Conservation (phyloP, 2,329 filamentous ascomycete species). For the Fusarium mundagurra region DNA sequence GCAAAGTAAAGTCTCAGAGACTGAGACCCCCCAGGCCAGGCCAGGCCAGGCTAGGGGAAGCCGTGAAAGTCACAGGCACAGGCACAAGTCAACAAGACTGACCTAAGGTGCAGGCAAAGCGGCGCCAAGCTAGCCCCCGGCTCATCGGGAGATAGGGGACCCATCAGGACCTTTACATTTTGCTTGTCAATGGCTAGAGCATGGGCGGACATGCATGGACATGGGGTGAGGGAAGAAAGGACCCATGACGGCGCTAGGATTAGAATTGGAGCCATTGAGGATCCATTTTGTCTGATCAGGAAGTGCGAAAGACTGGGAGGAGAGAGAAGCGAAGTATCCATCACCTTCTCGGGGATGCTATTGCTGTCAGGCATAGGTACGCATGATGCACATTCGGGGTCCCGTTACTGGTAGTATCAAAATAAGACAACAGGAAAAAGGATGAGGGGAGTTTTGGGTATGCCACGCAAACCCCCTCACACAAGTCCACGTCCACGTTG, state of each 20-base stretch:
- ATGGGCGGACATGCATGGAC: slow-evolving; percentile 13
- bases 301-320: slow-evolving; percentile 8
- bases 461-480: slow-evolving; percentile 21
- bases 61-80: slow-evolving; percentile 9
- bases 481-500: slow-evolving; percentile 18
- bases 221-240: slow-evolving; percentile 16
- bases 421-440: neutral
- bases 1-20: slow-evolving; percentile 16
- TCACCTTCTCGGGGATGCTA: slow-evolving; percentile 18
- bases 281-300: slow-evolving; percentile 19
- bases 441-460: neutral
- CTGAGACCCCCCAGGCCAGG: neutral
- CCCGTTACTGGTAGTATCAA: slow-evolving; percentile 24
- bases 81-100: slow-evolving; percentile 29
- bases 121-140: slow-evolving; percentile 35
- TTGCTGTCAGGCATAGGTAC: slow-evolving; percentile 3
- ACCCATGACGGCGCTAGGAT: slow-evolving; percentile 31
- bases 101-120: slow-evolving; percentile 9
- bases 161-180: slow-evolving; percentile 8
- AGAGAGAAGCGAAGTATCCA: slow-evolving; percentile 2
- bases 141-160: slow-evolving; percentile 31
- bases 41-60: slow-evolving; percentile 6
- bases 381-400: slow-evolving; percentile 31
- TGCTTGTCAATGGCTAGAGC: neutral
- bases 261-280: slow-evolving; percentile 27